Evolutionary conservation across 1,139 yeast species (phyloP).

Genomic region (Pichia sp.): DNA sequence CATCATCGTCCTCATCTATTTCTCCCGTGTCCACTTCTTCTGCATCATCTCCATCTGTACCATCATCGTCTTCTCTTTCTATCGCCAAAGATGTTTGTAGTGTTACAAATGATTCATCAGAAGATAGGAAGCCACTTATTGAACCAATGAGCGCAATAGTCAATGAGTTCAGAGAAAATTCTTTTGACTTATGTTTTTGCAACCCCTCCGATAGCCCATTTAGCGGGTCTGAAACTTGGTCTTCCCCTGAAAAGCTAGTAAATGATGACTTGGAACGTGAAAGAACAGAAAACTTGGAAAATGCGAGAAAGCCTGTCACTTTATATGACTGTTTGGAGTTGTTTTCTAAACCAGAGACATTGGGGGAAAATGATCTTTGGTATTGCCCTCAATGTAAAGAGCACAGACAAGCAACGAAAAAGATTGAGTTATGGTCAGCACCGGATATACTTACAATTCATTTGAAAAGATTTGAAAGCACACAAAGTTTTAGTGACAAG

Average conservation of each 20-base stretch:
- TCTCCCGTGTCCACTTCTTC: slow-evolving; percentile 5
- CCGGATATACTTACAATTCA: slow-evolving; percentile 91
- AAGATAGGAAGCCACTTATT: not conserved
- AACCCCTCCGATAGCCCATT: slow-evolving; percentile 37
- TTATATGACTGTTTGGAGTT: slow-evolving; percentile 70
- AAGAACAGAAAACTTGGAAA: slow-evolving; percentile 34
- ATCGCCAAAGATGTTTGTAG: not conserved
- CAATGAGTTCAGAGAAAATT: slow-evolving; percentile 63
- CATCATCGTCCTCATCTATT: slow-evolving; percentile 5
- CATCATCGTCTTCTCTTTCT: not conserved
- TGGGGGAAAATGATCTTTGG: slow-evolving; percentile 92
- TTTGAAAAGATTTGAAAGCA: slow-evolving; percentile 83
- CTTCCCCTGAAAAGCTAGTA: slow-evolving; percentile 43
- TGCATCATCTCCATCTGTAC: not conserved
- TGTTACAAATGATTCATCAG: not conserved
- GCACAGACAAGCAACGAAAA: slow-evolving; percentile 86
- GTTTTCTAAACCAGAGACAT: slow-evolving; percentile 78
- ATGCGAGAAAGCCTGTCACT: slow-evolving; percentile 48
- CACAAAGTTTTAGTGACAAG: slow-evolving; percentile 82
- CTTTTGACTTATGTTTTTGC: slow-evolving; percentile 48
- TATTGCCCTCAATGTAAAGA: slow-evolving; percentile 87
- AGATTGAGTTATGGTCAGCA: slow-evolving; percentile 84
- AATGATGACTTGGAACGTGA: slow-evolving; percentile 49
- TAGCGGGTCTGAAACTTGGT: slow-evolving; percentile 50
- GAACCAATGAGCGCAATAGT: slow-evolving; percentile 40